Evolutionary conservation across 805 yeast species (phyloP), one percentile per base, ranked within the genome.

Genomic region (Yamadazyma insecticola): DNA sequence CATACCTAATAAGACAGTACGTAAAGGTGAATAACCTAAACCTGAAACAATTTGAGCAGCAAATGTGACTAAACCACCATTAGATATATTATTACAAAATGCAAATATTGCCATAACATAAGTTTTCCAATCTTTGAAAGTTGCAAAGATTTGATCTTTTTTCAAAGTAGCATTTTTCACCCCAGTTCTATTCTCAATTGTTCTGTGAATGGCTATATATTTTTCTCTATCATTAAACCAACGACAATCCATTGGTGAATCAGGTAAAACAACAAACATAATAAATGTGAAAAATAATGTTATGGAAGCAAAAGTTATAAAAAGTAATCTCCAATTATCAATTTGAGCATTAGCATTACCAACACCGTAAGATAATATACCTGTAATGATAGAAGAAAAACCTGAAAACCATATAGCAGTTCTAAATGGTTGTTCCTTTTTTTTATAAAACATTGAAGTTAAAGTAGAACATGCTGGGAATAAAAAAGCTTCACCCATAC

Each of bases 251-350:
- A 59, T 40, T 7, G 64, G 64, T 17, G 45, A 36, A 35, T 55
- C 52, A 5, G 64, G 64, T 8, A 81, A 45, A 48, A 72, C 71
- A 33, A 74, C 41, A 28, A 50, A 53, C 36, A 74, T 59, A 13
- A 67, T 31, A 10, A 68, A 31, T 5, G 81, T 82, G 13, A 74
- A 46, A 10, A 71, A 48, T 5, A 78, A 50, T 2, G 86, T 78
- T 31, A 76, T 63, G 4, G 63, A 46, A 13, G 90, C 90, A 29
- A 74, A 68, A 16, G 77, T 58, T 30, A 82, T 55, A 49, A 70
- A 82, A 4, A 78, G 48, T 11, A 74, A 49, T 47, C 72, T 75
- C 89, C 89, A 83, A 5, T 78, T 63, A 4, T 55, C 61, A 6
- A 76, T 51, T 17, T 57, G 32, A 48, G 65, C 69, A 9, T 48